phyloP scores from a whole-genome alignment of 805 yeast species.

The Lipomyces orientalis region DNA sequence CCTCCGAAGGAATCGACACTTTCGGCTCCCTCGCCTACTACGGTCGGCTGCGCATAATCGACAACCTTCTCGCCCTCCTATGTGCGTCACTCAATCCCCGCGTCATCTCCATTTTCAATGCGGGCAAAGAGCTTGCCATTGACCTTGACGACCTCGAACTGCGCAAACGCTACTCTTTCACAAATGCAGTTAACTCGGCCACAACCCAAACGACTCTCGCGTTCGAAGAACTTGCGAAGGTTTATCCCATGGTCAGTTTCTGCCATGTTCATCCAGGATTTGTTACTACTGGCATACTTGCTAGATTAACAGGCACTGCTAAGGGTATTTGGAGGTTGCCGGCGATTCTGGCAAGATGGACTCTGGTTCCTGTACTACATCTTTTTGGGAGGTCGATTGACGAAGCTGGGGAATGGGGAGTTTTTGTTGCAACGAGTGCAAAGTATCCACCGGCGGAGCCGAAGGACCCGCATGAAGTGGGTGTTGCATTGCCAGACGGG shows the following conservation, averaged over 20 bases:
- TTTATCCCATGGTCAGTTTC: neutral
- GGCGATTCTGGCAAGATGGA: conserved; percentile 3
- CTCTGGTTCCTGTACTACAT: conserved; percentile 1
- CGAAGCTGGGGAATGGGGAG: conserved; percentile 1
- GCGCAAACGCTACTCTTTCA: neutral
- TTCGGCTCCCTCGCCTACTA: conserved; percentile 1
- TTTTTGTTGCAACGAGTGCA: conserved; percentile 9
- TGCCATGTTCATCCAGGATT: neutral
- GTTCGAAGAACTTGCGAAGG: conserved; percentile 1
- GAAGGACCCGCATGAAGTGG: neutral
- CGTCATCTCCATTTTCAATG: neutral
- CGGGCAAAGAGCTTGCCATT: neutral
- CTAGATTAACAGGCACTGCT: neutral
- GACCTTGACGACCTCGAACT: conserved; percentile 4
- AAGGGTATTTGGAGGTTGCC: neutral
- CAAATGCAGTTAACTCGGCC: neutral
- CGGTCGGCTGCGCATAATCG: conserved; percentile 2
- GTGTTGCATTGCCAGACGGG: conserved; percentile 2
- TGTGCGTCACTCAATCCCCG: neutral
- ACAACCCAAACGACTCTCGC: conserved; percentile 3
- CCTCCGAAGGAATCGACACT: conserved; percentile 1
- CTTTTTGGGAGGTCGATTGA: neutral
- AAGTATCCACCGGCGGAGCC: conserved; percentile 1
- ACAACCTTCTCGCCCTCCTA: conserved; percentile 9
- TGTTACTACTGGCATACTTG: neutral